phyloP scores from a whole-genome alignment of 495 filamentous ascomycete genomes.

The Penicillium maclennaniae region DNA sequence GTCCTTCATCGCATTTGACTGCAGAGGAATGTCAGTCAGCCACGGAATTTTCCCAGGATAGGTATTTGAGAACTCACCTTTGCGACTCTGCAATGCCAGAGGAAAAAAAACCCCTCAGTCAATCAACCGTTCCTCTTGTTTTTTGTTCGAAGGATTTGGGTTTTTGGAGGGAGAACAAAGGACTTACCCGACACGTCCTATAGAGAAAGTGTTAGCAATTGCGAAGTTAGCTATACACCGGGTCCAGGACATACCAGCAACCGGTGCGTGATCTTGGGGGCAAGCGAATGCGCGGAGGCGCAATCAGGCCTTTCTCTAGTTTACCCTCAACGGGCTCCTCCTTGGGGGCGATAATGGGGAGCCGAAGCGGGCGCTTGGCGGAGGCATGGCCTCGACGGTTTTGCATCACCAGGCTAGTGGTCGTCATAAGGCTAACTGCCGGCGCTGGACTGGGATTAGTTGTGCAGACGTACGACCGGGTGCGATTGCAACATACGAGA shows the following conservation, averaged over 20 bases:
- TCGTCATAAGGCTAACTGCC: slow-evolving; percentile 32
- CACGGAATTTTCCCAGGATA: slow-evolving; percentile 2
- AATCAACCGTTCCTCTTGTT: not conserved
- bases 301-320: slow-evolving; percentile 26
- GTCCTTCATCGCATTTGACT: slow-evolving; percentile 53
- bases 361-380: slow-evolving; percentile 34
- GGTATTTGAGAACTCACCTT: slow-evolving; percentile 35
- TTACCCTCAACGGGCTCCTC: slow-evolving; percentile 31
- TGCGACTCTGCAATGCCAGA: slow-evolving; percentile 44
- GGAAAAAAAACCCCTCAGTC: slow-evolving; percentile 8
- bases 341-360: slow-evolving; percentile 50
- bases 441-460: not conserved
- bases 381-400: slow-evolving; percentile 32
- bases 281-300: slow-evolving; percentile 45
- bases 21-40: slow-evolving; percentile 16
- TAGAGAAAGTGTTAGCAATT: slow-evolving; percentile 9
- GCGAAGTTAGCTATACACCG: not conserved
- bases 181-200: slow-evolving; percentile 51
- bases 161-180: slow-evolving; percentile 2
- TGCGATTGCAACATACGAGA: slow-evolving; percentile 8
- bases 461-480: slow-evolving; percentile 5
- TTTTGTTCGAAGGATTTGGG: not conserved
- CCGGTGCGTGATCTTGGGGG: slow-evolving; percentile 51
- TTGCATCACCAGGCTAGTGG: slow-evolving; percentile 36
- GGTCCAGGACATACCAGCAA: slow-evolving; percentile 43